These are phyloP conservation scores for Cercospora nicotianae DNA, from an alignment of 2,329 filamentous ascomycete species.

Conservation along the genomic window DNA sequence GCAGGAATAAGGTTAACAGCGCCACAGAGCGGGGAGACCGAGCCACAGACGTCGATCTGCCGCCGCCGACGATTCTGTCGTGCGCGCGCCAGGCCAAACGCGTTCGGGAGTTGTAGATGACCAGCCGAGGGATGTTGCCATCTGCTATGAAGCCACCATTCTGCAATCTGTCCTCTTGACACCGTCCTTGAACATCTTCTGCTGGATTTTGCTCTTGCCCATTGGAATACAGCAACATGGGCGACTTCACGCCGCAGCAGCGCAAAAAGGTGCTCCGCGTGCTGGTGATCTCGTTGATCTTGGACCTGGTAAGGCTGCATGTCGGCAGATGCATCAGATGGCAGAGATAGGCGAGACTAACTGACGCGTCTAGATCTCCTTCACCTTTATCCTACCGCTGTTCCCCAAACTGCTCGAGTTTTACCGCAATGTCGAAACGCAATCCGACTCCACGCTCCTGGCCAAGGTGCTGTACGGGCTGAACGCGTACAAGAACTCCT, in stretches of 20 bases:
- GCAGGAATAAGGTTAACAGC: not conserved
- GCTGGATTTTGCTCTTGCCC: not conserved
- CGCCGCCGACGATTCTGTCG: not conserved
- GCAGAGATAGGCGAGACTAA: constrained; percentile 3
- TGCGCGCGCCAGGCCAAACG: constrained; percentile 1
- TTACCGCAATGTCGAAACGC: constrained; percentile 80
- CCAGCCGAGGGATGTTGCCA: constrained; percentile 4
- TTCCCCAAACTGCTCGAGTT: constrained; percentile 95
- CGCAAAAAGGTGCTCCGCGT: constrained; percentile 30
- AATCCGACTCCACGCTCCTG: constrained; percentile 63
- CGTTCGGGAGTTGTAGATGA: not conserved
- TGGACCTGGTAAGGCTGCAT: constrained; percentile 28
- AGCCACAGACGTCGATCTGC: constrained; percentile 9
- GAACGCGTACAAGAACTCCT: constrained; percentile 92
- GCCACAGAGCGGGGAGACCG: not conserved
- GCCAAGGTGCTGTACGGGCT: constrained; percentile 77
- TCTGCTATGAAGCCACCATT: not conserved
- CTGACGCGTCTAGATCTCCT: constrained; percentile 71
- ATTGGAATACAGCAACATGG: constrained; percentile 12
- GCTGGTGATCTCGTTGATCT: constrained; percentile 28
- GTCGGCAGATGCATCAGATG: not conserved
- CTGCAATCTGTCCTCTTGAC: constrained; percentile 4
- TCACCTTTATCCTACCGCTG: constrained; percentile 95
- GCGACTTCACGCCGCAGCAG: constrained; percentile 18
- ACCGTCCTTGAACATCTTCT: not conserved